Evolutionary conservation across 2,329 filamentous ascomycete species (phyloP), one percentile per base, ranked within the genome.

Genomic region (Xylariaceae sp.): DNA sequence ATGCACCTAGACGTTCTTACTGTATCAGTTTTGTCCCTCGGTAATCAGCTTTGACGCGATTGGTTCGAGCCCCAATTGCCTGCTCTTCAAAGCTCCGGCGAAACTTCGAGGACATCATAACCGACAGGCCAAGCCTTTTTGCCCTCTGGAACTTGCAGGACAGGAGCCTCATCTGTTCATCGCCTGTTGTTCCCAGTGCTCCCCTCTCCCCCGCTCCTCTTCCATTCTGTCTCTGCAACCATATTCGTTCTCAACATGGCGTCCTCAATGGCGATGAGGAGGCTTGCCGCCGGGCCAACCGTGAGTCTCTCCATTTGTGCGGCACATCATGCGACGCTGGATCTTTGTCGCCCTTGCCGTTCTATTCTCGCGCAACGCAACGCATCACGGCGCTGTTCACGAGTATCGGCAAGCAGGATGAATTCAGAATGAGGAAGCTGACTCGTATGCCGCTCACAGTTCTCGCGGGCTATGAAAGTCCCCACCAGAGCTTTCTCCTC

Each of bases 401-500:
- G 7, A 44, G 10, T 6, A 9, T 42, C 44, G 5, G 35, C 9
- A 49, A 50, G 9, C 23, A 7, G 45, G 34, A 57, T 18, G 23
- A 8, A 51, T 35, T 9, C 23, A 7, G 45, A 35, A 57, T 18
- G 23, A 8, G 49, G 35, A 7, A 51, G 59, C 62, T 67, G 53
- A 66, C 53, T 34, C 45, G 39, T 2, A 23, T 55, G 48, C 54
- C 45, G 37, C 34, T 51, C 53, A 51, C 67, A 90, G 87, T 82
- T 89, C 73, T 82, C 85, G 66, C 82, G 82, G 71, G 76, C 80
- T 68, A 75, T 86, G 69, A 83, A 82, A 75, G 81, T 80, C 70
- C 85, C 89, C 72, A 80, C 82, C 72, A 85, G 92, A 77, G 81
- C 86, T 62, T 97, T 99, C 79, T 96, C 93, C 63, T 91, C 90